Evolutionary conservation across 805 yeast species (phyloP).

Genomic region (Ogataea ramenticola): DNA sequence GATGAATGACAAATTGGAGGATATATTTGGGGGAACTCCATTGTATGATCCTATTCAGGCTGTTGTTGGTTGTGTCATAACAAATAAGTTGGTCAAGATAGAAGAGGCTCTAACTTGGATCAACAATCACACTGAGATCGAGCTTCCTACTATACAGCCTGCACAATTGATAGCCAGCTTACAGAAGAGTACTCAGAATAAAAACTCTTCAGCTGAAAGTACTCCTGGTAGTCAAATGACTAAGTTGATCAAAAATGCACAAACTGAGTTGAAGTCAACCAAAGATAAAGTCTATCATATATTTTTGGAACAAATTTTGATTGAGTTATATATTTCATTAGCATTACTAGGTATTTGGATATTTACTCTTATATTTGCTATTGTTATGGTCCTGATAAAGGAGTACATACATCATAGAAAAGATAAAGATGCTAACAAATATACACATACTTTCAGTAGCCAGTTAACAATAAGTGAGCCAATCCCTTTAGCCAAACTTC

Average conservation of each 20-base stretch:
- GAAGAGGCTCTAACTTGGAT: constrained; percentile 79
- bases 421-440: not conserved
- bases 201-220: constrained; percentile 2
- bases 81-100: constrained; percentile 57
- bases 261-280: constrained; percentile 16
- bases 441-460: not conserved
- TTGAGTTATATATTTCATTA: constrained; percentile 42
- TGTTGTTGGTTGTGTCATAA: constrained; percentile 74
- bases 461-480: not conserved
- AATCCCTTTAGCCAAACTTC: not conserved
- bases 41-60: constrained; percentile 55
- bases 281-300: constrained; percentile 22
- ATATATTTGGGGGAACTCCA: constrained; percentile 62
- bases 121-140: constrained; percentile 49
- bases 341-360: constrained; percentile 42
- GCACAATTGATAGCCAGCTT: no score
- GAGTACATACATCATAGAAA: not conserved
- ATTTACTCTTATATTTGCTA: constrained; percentile 27
- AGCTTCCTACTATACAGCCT: constrained; percentile 44
- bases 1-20: constrained; percentile 53
- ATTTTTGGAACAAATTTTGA: constrained; percentile 29
- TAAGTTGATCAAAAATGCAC: constrained; percentile 8
- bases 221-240: constrained; percentile 5
- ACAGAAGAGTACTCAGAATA: no score
- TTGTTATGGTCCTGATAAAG: constrained; percentile 7